Evolutionary conservation across 75 land plant genomes (phyloP), one percentile per base, ranked within the genome.

Genomic region (Selaginella tamariscina): DNA sequence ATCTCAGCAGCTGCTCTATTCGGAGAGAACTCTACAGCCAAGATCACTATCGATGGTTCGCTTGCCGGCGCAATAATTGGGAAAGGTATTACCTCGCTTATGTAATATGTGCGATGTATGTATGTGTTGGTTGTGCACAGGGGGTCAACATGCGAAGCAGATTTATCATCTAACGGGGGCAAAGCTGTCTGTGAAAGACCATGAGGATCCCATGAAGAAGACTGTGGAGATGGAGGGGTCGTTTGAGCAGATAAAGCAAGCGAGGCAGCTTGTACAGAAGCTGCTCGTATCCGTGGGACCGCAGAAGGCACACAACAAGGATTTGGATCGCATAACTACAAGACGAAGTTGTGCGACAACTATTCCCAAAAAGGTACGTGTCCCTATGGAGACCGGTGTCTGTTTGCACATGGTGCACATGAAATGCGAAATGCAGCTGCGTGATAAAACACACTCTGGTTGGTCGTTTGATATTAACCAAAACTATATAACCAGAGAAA

Each of bases 381-480:
- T 59, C 78, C 82, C n/a, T 81, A 73, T 56, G 81, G 82, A 13
- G 82, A 81, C 21, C 68, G 81, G 18, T 81, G 82, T 67, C 81
- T 77, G 65, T 80, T 80, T 66, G 82, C 82, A 49, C 82, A 80
- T 70, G 76, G 82, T 18, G 39, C 82, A 9, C 64, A 22, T 65
- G 82, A 80, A 31, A 26, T 80, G 65, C 71, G 69, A 56, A 64
- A 78, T 1, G 54, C 73, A 2, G 27, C n/a, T n/a, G n/a, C n/a
- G n/a, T n/a, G n/a, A n/a, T n/a, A n/a, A n/a, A n/a, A n/a, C n/a
- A n/a, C n/a, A n/a, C n/a, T n/a, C n/a, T n/a, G n/a, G n/a, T n/a
- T n/a, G n/a, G n/a, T n/a, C n/a, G n/a, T n/a, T n/a, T n/a, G n/a
- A n/a, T n/a, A n/a, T n/a, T n/a, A n/a, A n/a, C n/a, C n/a, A n/a